Percentiles rank a stretch among this genome's conserved stretches.
Conservation (phyloP, 768 basidiomycete species). For the Hericium coralloides region DNA sequence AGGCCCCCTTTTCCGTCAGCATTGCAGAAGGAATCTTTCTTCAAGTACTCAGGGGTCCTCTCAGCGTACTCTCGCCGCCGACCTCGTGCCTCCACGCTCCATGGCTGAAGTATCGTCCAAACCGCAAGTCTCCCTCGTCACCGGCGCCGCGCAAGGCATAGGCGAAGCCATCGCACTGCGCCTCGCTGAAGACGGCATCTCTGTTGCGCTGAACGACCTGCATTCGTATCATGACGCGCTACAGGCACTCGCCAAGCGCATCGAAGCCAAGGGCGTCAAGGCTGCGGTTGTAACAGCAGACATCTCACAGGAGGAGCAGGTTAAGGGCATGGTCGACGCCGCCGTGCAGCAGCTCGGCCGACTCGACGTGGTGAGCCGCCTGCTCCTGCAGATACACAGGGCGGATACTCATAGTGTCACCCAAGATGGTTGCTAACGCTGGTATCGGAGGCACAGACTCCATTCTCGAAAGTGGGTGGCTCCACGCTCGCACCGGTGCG, state of each 20-base stretch:
- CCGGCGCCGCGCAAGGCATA: slow-evolving; percentile 38
- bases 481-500: not conserved
- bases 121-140: slow-evolving; percentile 30
- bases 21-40: too few species aligned
- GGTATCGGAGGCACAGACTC: not conserved
- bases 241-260: not conserved
- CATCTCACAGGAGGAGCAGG: not conserved
- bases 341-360: not conserved
- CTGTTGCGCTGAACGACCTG: slow-evolving; percentile 36
- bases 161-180: slow-evolving; percentile 38
- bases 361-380: not conserved
- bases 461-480: not conserved
- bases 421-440: not conserved
- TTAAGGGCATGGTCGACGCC: not conserved
- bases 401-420: not conserved
- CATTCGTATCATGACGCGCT: not conserved
- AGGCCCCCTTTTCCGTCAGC: too few species aligned
- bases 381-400: not conserved
- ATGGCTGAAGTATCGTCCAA: not conserved
- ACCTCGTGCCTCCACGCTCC: not conserved
- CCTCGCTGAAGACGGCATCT: slow-evolving; percentile 38
- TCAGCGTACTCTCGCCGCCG: too few species aligned
- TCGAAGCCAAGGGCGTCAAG: not conserved
- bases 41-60: too few species aligned
- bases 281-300: not conserved